Conservation (phyloP, 306 rosid genomes). For the Cicer chorassanicum region DNA sequence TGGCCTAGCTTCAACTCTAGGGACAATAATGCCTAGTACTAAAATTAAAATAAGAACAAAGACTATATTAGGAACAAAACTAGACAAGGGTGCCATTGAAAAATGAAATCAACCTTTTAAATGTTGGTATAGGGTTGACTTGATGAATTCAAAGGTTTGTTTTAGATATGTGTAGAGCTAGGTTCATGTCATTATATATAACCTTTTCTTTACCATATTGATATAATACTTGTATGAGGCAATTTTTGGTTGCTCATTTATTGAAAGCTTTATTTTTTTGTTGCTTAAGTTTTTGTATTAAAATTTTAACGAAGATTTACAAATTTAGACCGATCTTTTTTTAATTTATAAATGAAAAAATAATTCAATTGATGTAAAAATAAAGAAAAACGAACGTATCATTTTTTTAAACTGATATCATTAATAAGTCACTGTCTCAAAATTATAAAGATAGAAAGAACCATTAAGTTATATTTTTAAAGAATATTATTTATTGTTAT, state of each 20-base stretch:
- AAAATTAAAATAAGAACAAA: constrained; percentile 25
- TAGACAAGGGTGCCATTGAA: constrained; percentile 38
- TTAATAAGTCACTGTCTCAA: too few relatives aligned
- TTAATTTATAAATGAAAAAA: too few relatives aligned
- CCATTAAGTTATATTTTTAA: too few relatives aligned
- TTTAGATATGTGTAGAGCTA: not conserved
- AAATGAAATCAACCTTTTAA: not conserved
- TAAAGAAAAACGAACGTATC: too few relatives aligned
- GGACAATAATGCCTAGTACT: constrained; percentile 3
- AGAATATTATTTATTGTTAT: too few relatives aligned
- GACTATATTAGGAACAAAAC: not conserved
- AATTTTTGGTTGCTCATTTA: constrained; percentile 31
- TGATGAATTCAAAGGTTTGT: not conserved
- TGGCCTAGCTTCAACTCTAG: constrained; percentile 42
- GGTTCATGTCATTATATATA: constrained; percentile 26
- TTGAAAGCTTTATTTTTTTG: constrained; percentile 31
- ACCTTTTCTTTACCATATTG: not conserved
- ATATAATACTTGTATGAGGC: not conserved
- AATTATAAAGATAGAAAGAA: too few relatives aligned
- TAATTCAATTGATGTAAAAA: too few relatives aligned
- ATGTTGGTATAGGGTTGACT: not conserved
- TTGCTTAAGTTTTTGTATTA: constrained; percentile 1
- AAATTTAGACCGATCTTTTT: too few relatives aligned
- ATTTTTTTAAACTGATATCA: too few relatives aligned
- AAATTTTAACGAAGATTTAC: not conserved